Conservation (phyloP, 1,284 basidiomycete genomes). For the Hymenochaete sp. region DNA sequence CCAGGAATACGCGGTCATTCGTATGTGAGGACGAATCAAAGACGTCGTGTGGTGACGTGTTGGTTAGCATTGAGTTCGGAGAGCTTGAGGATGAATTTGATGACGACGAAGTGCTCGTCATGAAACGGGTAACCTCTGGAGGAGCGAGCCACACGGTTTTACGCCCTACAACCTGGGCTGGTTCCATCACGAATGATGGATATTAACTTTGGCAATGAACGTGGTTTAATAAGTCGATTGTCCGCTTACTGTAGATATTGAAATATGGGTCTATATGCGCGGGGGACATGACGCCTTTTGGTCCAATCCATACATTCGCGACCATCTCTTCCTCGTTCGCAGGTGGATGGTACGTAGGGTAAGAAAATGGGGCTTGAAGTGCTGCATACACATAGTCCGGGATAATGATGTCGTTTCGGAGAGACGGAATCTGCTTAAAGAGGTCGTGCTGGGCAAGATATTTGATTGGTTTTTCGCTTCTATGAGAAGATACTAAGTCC, state of each 20-base stretch:
- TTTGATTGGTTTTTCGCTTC: conserved; percentile 26
- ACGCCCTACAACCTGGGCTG: conserved; percentile 80
- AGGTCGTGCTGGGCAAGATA: conserved; percentile 93
- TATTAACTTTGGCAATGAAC: conserved; percentile 5
- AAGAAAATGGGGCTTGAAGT: conserved; percentile 39
- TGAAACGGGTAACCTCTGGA: conserved; percentile 42
- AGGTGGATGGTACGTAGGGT: conserved; percentile 55
- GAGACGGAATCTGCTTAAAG: conserved; percentile 73
- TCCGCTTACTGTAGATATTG: conserved; percentile 73
- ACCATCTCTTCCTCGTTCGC: conserved; percentile 60
- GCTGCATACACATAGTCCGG: conserved; percentile 85
- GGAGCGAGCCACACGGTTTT: conserved; percentile 94
- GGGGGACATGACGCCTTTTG: conserved; percentile 67
- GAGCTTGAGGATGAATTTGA: conserved; percentile 34
- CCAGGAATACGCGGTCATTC: conserved; percentile 26
- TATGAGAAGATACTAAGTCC: conserved; percentile 20
- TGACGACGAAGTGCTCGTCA: conserved; percentile 31
- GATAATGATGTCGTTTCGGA: conserved; percentile 65
- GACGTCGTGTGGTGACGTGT: conserved; percentile 64
- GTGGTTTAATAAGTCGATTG: conserved; percentile 9
- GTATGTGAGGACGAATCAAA: conserved; percentile 32
- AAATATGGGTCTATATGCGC: conserved; percentile 95
- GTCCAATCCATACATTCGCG: conserved; percentile 87
- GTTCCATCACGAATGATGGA: not conserved
- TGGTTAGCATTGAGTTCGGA: conserved; percentile 40